Evolutionary conservation across 495 filamentous ascomycete species (phyloP).

Genomic region (Hyaloscypha variabilis): DNA sequence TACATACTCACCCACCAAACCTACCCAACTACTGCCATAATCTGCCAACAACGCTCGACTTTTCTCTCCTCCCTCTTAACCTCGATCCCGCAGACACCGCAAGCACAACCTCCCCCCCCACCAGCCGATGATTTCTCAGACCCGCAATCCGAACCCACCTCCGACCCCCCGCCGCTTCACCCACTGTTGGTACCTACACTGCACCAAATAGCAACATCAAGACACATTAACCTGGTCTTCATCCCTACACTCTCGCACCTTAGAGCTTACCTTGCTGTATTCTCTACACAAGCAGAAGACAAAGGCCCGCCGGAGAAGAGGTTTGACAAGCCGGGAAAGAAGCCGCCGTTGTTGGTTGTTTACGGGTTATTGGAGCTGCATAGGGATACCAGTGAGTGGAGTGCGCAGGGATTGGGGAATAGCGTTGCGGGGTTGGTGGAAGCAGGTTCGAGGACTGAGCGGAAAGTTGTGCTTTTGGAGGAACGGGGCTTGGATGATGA

Average conservation of each 20-base stretch:
- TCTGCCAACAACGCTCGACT: conserved; percentile 66
- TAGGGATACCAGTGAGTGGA: conserved; percentile 75
- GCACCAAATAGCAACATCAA: conserved; percentile 66
- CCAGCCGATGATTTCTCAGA: not conserved
- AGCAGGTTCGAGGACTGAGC: conserved; percentile 45
- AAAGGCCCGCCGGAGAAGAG: not conserved
- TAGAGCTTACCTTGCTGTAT: conserved; percentile 66
- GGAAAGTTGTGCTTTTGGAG: conserved; percentile 27
- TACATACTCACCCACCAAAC: conserved; percentile 60
- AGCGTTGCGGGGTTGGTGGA: conserved; percentile 72
- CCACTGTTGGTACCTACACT: conserved; percentile 65
- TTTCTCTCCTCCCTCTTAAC: conserved; percentile 57
- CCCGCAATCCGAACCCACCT: not conserved
- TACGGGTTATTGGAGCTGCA: conserved; percentile 71
- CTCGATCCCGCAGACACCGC: conserved; percentile 13
- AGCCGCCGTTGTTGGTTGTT: conserved; percentile 55
- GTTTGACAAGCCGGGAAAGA: conserved; percentile 21
- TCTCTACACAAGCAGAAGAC: not conserved
- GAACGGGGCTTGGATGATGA: conserved; percentile 30
- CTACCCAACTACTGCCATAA: conserved; percentile 61
- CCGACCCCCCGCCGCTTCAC: conserved; percentile 26
- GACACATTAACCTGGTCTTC: conserved; percentile 68
- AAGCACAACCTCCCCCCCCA: conserved; percentile 17
- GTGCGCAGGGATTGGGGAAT: conserved; percentile 76
- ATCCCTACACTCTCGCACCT: conserved; percentile 74